Base-by-base conservation (phyloP, 345 rosid genomes). In the Sonneratia caseolaris region DNA sequence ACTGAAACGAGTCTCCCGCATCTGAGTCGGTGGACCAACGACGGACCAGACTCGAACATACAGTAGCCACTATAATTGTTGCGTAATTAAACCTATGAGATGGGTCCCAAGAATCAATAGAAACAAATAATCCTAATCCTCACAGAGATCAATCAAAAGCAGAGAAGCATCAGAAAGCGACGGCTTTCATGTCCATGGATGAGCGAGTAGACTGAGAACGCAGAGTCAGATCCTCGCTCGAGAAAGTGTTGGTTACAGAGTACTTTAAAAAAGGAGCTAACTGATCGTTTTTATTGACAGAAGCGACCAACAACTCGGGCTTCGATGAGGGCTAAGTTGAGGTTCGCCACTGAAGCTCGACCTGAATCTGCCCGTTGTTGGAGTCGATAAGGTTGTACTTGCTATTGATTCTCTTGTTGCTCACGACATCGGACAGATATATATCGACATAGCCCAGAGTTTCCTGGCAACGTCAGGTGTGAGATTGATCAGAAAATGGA, bases 291-390 rank as follows among this genome's bases (percentile, higher is more conserved):
- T 57, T 57, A 57, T 57, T 32, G 35, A 57, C 64, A 57, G 64
- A 57, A 22, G 64, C 64, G 22, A 57, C 64, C 5, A 42, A 9
- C 18, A 24, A n/a, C 32, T 11, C 9, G 37, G 66, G 36, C 13
- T 10, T 0, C 0, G 9, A 27, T n/a, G 37, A 47, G 10, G 66
- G n/a, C 70, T 37, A 86, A 16, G 85, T 77, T n/a, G 89, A 77
- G 65, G 91, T 82, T 84, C 96, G 84, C 98, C 96, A 93, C 68
- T 87, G 98, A 83, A 93, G 77, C 84, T 91, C 97, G 56, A 91
- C 83, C 64, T 89, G 91, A 69, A 87, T 76, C 77, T 86, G 83
- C 64, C 98, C 97, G 43, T 91, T 94, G 82, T 84, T 91, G 5
- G 98, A 94, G 82, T 88, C 96, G 51, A 91, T 91, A 12, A 94